Evolutionary conservation across 1,139 yeast species (phyloP), one percentile per base, ranked within the genome.

Genomic region (Yamadazyma conglobata): DNA sequence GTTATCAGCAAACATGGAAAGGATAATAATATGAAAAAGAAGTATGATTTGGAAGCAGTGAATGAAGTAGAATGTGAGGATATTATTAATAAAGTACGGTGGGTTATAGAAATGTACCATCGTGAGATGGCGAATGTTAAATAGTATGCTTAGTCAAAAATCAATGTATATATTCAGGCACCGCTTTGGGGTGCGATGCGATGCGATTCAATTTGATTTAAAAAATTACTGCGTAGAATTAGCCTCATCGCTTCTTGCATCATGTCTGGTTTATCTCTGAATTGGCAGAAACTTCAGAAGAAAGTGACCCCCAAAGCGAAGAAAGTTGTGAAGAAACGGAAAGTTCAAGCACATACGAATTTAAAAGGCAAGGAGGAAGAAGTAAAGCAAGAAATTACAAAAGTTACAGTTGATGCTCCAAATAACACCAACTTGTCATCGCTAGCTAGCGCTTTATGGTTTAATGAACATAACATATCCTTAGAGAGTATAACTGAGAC

Each of bases 31-130:
- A 28, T 43, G 3, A 59, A 64, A 35, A 89, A 91, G 55, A 76
- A 93, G 46, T 91, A 89, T 51, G 94, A 87, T 46, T 70, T 91
- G 39, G 96, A 89, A 47, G 94, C 96, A 0, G 65, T 67, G 4
- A 74, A 70, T 30, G 63, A 69, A 0, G 54, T 57, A 2, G 85
- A 83, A 43, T 78, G 94, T 30, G 73, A 69, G 25, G 95, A 85
- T 41, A 89, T 91, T 32, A 82, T 89, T 6, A 63, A 73, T 12
- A 81, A 81, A 45, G 62, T 88, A 27, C 69, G 67, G 27, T 71
- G 72, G 59, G 68, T 77, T 12, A 47, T 66, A 25, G 70, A 65
- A 36, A 73, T 77, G 3, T 77, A 77, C 45, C 25, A 40, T 19
- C 27, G 36, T 8, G 47, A 43, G 23, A 39, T 42, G 40, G 33